phyloP scores from a whole-genome alignment of 805 yeast genomes.

The Kregervanrija delftensis region DNA sequence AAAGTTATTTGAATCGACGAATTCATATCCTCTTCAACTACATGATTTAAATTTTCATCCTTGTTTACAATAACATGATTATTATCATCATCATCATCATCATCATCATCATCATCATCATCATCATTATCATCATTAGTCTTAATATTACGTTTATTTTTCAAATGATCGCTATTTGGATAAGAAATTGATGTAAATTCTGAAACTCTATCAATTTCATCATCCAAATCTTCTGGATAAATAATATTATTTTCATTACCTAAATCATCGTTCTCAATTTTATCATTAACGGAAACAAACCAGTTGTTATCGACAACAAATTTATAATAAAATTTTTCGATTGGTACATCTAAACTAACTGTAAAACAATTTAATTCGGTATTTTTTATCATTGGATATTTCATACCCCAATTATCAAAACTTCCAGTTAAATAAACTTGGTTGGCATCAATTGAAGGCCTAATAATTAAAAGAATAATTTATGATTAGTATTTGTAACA shows the following conservation, averaged over 20 bases:
- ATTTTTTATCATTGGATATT: conserved; percentile 35
- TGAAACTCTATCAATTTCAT: conserved; percentile 21
- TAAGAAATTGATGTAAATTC: conserved; percentile 28
- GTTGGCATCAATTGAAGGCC: conserved; percentile 25
- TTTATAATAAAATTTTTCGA: conserved; percentile 39
- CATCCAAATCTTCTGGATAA: conserved; percentile 24
- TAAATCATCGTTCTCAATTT: conserved; percentile 31
- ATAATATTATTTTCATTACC: conserved; percentile 51
- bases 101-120: conserved; percentile 7
- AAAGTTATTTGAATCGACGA: conserved; percentile 24
- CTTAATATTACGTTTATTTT: conserved; percentile 2
- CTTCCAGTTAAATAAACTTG: conserved; percentile 57
- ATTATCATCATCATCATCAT: conserved; percentile 1
- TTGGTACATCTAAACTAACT: conserved; percentile 14
- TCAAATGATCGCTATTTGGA: conserved; percentile 14
- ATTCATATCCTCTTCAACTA: conserved; percentile 16
- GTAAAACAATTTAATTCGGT: conserved; percentile 29
- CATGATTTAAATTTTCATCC: conserved; percentile 4
- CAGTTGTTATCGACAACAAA: conserved; percentile 57
- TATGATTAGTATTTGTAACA: neutral
- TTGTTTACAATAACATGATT: neutral
- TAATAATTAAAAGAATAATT: conserved; percentile 5
- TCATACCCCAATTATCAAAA: conserved; percentile 49
- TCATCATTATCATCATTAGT: conserved; percentile 1
- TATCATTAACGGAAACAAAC: conserved; percentile 35